These are phyloP conservation scores for Crepidotus sp. DNA, from an alignment of 1,284 basidiomycete genomes.

Conservation along the genomic window DNA sequence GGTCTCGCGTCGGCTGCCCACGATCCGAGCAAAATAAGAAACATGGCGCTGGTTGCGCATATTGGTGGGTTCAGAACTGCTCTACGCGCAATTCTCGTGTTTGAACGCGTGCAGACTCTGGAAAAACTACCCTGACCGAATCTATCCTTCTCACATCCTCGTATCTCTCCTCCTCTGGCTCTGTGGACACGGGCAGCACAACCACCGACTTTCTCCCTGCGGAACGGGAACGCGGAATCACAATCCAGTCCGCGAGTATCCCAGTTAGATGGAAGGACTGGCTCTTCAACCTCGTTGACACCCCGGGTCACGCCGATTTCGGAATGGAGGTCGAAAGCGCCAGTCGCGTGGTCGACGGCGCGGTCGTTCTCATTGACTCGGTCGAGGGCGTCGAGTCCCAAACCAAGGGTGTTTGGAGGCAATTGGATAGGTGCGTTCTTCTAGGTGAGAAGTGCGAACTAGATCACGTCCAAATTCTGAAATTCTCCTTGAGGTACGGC, in stretches of 20 bases:
- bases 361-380: conserved; percentile 80
- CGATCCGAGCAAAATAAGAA: conserved; percentile 48
- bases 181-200: conserved; percentile 84
- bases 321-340: conserved; percentile 93
- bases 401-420: conserved; percentile 82
- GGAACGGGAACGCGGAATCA: conserved; percentile 84
- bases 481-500: conserved; percentile 46
- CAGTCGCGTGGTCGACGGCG: conserved; percentile 83
- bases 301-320: conserved; percentile 88
- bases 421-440: conserved; percentile 63
- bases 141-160: conserved; percentile 73
- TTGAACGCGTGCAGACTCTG: conserved; percentile 54
- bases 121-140: conserved; percentile 87
- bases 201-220: conserved; percentile 88
- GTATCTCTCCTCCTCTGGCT: conserved; percentile 66
- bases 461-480: background rate
- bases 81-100: background rate
- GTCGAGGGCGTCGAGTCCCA: conserved; percentile 90
- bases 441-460: conserved; percentile 5
- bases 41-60: conserved; percentile 78
- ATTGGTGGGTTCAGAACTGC: conserved; percentile 46
- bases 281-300: conserved; percentile 83
- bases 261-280: conserved; percentile 83
- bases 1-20: conserved; percentile 28
- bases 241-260: conserved; percentile 87